A percentile compares a stretch with the other conserved stretches of the same genome.
These are phyloP conservation scores for Irpex sp. DNA, from an alignment of 1,284 basidiomycete genomes.

Conservation along the genomic window DNA sequence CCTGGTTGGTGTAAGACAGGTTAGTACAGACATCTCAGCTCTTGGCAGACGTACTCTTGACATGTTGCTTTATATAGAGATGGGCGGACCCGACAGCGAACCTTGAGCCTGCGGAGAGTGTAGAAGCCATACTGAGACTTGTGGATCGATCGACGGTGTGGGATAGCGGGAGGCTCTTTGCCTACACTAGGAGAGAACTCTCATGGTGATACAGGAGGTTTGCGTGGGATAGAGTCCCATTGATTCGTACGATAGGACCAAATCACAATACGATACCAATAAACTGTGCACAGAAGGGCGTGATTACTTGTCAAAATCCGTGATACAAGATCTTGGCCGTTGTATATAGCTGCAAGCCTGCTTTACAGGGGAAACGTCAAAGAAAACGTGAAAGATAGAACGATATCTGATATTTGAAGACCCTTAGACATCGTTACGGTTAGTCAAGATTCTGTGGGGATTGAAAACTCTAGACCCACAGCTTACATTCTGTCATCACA, in stretches of 20 bases:
- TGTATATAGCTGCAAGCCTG: too few relatives aligned
- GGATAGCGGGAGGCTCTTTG: conserved; percentile 28
- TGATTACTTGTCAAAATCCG: too few relatives aligned
- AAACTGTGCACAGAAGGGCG: too few relatives aligned
- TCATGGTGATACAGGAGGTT: conserved; percentile 12
- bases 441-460: too few relatives aligned
- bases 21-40: conserved; percentile 4
- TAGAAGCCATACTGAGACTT: conserved; percentile 21
- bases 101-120: conserved; percentile 27
- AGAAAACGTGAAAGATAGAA: too few relatives aligned
- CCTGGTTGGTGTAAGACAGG: conserved; percentile 30
- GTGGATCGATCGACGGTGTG: conserved; percentile 17
- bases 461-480: too few relatives aligned
- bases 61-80: conserved; percentile 12
- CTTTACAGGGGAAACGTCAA: too few relatives aligned
- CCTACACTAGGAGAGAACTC: conserved; percentile 22
- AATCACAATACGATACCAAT: neutral
- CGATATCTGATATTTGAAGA: too few relatives aligned
- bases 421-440: too few relatives aligned
- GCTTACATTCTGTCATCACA: neutral
- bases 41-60: neutral
- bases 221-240: neutral
- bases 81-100: conserved; percentile 28
- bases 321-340: too few relatives aligned
- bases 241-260: neutral